Percentiles rank a stretch among this genome's conserved stretches.
Evolutionary conservation across 345 rosid genomes (phyloP).

Genomic region (Linum trigynum): DNA sequence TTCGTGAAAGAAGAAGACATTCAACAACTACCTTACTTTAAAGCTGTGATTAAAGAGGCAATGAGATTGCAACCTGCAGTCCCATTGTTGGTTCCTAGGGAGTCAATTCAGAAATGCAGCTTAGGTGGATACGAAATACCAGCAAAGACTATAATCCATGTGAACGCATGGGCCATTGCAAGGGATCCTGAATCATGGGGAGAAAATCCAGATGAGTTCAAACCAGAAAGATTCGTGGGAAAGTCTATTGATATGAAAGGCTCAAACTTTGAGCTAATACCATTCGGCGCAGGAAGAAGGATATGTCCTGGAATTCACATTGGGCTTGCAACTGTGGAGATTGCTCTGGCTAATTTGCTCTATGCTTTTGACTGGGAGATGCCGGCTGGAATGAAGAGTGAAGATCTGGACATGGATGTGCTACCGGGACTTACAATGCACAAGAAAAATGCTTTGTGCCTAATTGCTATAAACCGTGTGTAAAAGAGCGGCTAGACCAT

Average conservation of each 20-base stretch:
- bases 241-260: background rate
- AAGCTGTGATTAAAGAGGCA: background rate
- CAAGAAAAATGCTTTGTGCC: background rate
- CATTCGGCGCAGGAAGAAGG: background rate
- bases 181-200: background rate
- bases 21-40: background rate
- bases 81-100: background rate
- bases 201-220: background rate
- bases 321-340: background rate
- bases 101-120: background rate
- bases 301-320: background rate
- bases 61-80: background rate
- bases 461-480: background rate
- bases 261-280: background rate
- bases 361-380: background rate
- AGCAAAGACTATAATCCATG: background rate
- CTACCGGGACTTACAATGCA: background rate
- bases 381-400: background rate
- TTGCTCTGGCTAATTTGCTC: background rate
- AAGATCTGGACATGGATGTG: background rate
- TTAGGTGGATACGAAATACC: background rate
- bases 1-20: background rate
- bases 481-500: too few species aligned
- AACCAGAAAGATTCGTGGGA: background rate
- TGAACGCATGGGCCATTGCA: background rate